Evolutionary conservation across 2,329 filamentous ascomycete species (phyloP).

Genomic region (Trichoderma brevicompactum): DNA sequence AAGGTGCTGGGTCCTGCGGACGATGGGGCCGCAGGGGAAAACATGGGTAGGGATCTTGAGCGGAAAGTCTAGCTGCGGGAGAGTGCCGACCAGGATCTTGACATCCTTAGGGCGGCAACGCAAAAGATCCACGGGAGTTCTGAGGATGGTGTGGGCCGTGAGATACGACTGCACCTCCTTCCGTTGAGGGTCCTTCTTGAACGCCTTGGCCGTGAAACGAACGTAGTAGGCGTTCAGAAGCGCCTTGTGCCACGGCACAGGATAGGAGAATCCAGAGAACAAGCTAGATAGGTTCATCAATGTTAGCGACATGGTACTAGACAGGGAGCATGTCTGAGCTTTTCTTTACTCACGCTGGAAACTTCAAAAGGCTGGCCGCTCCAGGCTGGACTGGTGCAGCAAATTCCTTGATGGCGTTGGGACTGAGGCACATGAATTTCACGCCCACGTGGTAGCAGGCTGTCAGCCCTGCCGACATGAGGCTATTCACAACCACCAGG

Average conservation of each 20-base stretch:
- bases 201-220: background rate
- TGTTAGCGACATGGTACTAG: background rate
- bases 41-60: slow-evolving; percentile 47
- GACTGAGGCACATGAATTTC: slow-evolving; percentile 47
- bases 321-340: background rate
- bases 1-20: slow-evolving; percentile 42
- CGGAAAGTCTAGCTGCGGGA: slow-evolving; percentile 47
- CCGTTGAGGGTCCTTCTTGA: slow-evolving; percentile 26
- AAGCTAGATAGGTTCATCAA: slow-evolving; percentile 35
- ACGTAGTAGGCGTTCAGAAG: slow-evolving; percentile 48
- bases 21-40: slow-evolving; percentile 52
- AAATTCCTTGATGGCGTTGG: slow-evolving; percentile 51
- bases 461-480: slow-evolving; percentile 50
- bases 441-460: slow-evolving; percentile 44
- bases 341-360: slow-evolving; percentile 42
- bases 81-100: slow-evolving; percentile 37
- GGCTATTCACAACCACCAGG: slow-evolving; percentile 49
- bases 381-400: slow-evolving; percentile 46
- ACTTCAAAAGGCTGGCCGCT: slow-evolving; percentile 43
- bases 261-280: slow-evolving; percentile 51
- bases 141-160: slow-evolving; percentile 30
- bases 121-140: slow-evolving; percentile 34
- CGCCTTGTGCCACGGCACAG: slow-evolving; percentile 50
- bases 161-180: slow-evolving; percentile 30
- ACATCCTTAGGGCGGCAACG: slow-evolving; percentile 29